Conservation (phyloP, 2,329 filamentous ascomycete species). For the Polychaeton citri region DNA sequence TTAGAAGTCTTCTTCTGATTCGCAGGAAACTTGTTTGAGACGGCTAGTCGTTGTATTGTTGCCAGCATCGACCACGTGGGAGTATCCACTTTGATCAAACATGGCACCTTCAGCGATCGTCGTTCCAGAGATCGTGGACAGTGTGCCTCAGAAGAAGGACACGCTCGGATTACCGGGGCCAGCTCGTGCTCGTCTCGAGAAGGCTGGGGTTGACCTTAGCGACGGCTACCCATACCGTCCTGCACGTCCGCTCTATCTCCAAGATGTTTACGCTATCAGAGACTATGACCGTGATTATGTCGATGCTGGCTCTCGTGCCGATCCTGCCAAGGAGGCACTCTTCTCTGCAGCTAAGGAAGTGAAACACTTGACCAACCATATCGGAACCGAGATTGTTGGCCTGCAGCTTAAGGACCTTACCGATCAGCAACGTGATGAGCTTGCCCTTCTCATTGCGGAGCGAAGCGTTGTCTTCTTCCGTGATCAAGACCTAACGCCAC, state of each 20-base stretch:
- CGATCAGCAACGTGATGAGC: slow-evolving; percentile 44
- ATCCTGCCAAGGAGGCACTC: slow-evolving; percentile 49
- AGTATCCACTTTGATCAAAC: no score
- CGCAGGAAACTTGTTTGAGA: no score
- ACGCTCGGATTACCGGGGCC: slow-evolving; percentile 47
- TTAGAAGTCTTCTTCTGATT: no score
- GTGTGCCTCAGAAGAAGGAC: slow-evolving; percentile 50
- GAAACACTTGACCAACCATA: slow-evolving; percentile 47
- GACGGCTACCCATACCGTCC: slow-evolving; percentile 60
- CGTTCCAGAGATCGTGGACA: slow-evolving; percentile 41
- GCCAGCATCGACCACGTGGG: no score
- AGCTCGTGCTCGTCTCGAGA: slow-evolving; percentile 46
- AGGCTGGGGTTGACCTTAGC: slow-evolving; percentile 56
- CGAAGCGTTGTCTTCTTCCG: slow-evolving; percentile 49
- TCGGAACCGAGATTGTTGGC: slow-evolving; percentile 51
- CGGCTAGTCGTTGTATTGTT: no score
- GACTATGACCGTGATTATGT: slow-evolving; percentile 31
- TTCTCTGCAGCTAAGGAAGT: slow-evolving; percentile 50
- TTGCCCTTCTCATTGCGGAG: slow-evolving; percentile 48
- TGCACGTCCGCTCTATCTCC: slow-evolving; percentile 51
- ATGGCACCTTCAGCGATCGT: slow-evolving; percentile 51
- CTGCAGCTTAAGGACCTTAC: slow-evolving; percentile 48
- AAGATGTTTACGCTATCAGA: slow-evolving; percentile 56
- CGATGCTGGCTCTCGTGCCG: slow-evolving; percentile 50
- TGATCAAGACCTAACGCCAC: slow-evolving; percentile 4